A percentile compares a stretch with the other conserved stretches of the same genome.
Evolutionary conservation across 306 rosid genomes (phyloP).

Genomic region (Rosa rugosa): DNA sequence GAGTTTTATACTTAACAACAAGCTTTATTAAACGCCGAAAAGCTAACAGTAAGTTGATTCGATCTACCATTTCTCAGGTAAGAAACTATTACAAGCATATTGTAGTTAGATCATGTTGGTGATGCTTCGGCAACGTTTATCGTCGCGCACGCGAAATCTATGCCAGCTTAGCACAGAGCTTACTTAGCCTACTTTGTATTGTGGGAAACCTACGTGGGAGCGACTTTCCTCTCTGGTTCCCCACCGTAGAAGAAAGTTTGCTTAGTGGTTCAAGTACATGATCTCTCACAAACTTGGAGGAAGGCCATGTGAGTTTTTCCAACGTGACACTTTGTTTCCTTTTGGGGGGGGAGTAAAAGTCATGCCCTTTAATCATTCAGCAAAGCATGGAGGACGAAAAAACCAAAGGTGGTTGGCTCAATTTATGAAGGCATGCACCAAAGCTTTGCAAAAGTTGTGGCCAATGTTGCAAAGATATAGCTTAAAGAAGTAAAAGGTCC

Average conservation of each 20-base stretch:
- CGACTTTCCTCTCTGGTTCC: neutral
- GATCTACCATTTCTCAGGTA: neutral
- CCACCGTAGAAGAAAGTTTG: neutral
- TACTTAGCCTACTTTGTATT: neutral
- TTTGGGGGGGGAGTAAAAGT: neutral
- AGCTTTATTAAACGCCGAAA: neutral
- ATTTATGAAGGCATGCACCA: conserved; percentile 4
- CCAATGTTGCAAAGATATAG: neutral
- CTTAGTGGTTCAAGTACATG: neutral
- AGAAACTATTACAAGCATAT: neutral
- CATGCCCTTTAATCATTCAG: conserved; percentile 7
- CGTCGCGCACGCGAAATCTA: neutral
- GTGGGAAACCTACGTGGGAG: conserved; percentile 1
- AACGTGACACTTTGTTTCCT: neutral
- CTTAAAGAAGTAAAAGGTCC: conserved; percentile 17
- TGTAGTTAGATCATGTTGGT: neutral
- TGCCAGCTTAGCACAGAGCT: neutral
- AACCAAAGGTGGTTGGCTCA: neutral
- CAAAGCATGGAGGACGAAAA: conserved; percentile 5
- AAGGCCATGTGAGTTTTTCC: neutral
- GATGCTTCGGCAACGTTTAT: neutral
- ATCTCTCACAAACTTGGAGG: conserved; percentile 5
- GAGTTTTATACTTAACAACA: neutral
- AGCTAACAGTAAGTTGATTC: neutral
- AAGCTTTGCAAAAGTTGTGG: conserved; percentile 12